Base-by-base conservation (phyloP, 495 filamentous ascomycete genomes). In the Penicillium subrubescens region DNA sequence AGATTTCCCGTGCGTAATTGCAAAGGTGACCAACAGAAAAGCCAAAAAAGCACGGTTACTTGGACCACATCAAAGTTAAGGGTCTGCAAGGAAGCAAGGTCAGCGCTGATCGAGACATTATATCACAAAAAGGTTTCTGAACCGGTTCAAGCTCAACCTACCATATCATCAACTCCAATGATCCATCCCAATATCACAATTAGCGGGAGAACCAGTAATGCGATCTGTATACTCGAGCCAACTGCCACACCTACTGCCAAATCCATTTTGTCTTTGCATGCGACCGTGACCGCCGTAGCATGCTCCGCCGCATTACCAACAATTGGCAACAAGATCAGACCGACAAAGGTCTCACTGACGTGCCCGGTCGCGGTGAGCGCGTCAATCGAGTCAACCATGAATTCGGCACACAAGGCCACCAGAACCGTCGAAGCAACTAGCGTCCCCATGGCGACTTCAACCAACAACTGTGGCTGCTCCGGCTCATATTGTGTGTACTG, bases 111-210 rank as follows among this genome's bases (percentile, higher is more conserved):
- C 31, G 31, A 33, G 31, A 33, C 31, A 33, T 33, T 33, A 5
- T n/a, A n/a, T 33, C 31, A 33, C 31, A 5, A 2, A 33, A 33
- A 33, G 31, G 31, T 5, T 33, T 5, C 31, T 33, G 31, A 33
- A 5, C 31, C 31, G 31, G 31, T 33, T 33, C 31, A 33, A 33
- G 10, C 35, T 39, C 35, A 39, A 39, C 35, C 14, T 39, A 39
- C 35, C 35, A 39, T 33, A 5, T 33, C 35, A 39, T 39, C 35
- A 39, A 39, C 35, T 1, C 53, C 53, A 17, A 78, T 56, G 46
- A 74, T 59, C 90, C 90, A 92, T 10, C 89, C 90, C 52, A 92
- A 81, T 12, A 92, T 79, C 14, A 92, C 88, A 44, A 87, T 79
- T 37, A 91, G 75, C 7, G 79, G 79, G 6, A 70, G 69, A n/a